phyloP scores from a whole-genome alignment of 2,329 filamentous ascomycete genomes.

The Aspergillus latus region DNA sequence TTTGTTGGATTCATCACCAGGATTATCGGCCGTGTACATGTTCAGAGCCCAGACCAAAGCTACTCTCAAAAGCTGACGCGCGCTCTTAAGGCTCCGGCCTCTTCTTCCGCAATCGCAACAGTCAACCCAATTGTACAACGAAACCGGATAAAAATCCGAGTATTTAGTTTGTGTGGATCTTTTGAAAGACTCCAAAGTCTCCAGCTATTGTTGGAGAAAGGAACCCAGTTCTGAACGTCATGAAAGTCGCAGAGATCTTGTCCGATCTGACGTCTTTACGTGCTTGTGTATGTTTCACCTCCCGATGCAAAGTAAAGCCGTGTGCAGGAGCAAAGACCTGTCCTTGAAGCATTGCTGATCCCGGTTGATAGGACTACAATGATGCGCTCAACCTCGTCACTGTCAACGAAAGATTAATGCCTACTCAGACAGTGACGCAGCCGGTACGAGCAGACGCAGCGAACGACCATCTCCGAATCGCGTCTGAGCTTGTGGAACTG shows the following conservation, averaged over 20 bases:
- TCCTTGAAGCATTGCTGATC: background rate
- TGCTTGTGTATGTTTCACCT: constrained; percentile 65
- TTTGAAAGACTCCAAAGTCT: background rate
- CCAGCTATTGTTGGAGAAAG: background rate
- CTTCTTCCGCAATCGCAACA: background rate
- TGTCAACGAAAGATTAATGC: constrained; percentile 49
- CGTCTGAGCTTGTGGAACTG: constrained; percentile 57
- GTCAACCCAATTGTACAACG: background rate
- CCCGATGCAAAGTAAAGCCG: background rate
- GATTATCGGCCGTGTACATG: background rate
- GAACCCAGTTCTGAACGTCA: constrained; percentile 21
- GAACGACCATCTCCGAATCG: constrained; percentile 55
- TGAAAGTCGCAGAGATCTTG: constrained; percentile 81
- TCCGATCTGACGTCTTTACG: constrained; percentile 83
- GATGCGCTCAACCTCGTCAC: constrained; percentile 71
- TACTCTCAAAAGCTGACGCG: background rate
- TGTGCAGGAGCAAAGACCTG: background rate
- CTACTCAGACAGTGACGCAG: background rate
- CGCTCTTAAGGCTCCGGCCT: background rate
- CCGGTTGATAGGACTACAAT: constrained; percentile 61
- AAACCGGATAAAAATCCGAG: constrained; percentile 7
- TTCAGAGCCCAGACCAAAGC: background rate
- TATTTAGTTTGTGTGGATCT: background rate
- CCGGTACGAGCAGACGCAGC: constrained; percentile 15
- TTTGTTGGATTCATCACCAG: background rate